A percentile compares a stretch with the other conserved stretches of the same genome.
Conservation (phyloP, 305 asterid species). For the Withania somnifera region DNA sequence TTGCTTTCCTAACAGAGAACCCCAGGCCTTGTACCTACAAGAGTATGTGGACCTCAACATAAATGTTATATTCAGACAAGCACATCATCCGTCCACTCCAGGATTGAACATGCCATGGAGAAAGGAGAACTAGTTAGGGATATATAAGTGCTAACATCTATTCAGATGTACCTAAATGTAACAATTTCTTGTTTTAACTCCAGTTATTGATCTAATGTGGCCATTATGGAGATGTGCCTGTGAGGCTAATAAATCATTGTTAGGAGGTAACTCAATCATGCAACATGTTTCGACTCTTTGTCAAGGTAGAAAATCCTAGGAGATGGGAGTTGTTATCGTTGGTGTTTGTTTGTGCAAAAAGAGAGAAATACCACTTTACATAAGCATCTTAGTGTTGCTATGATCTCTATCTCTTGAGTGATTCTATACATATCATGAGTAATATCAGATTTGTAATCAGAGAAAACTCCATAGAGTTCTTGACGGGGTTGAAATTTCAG, state of each 20-base stretch:
- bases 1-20: conserved; percentile 81
- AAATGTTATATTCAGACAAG: not conserved
- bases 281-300: not conserved
- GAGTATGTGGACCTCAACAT: not conserved
- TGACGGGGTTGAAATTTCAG: not conserved
- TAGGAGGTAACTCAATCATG: not conserved
- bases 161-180: not conserved
- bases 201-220: not conserved
- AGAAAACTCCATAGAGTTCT: not conserved
- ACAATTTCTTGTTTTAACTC: not conserved
- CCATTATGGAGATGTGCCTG: not conserved
- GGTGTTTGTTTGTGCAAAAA: not conserved
- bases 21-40: conserved; percentile 97
- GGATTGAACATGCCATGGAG: not conserved
- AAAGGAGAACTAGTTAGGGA: not conserved
- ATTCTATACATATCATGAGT: not conserved
- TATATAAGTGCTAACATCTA: not conserved
- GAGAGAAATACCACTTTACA: not conserved
- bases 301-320: not conserved
- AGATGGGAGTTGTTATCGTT: not conserved
- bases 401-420: not conserved
- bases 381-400: not conserved
- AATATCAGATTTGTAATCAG: not conserved
- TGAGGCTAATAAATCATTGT: not conserved
- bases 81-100: not conserved